Percentiles rank a stretch among this genome's conserved stretches.
Conservation (phyloP, 2,329 filamentous ascomycete genomes). For the Trichoderma simmonsii region DNA sequence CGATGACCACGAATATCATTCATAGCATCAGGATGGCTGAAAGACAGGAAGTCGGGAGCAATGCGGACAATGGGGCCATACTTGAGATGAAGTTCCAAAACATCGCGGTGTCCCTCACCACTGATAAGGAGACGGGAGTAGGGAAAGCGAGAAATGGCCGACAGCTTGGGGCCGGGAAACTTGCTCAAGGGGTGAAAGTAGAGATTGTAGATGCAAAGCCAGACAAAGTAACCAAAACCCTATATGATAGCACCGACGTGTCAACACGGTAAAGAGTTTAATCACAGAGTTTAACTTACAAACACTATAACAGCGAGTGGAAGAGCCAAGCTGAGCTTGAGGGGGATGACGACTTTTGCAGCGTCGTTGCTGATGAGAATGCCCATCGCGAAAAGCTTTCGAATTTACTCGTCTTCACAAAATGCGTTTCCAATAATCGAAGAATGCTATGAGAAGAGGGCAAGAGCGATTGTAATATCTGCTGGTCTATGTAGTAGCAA, state of each 20-base stretch:
- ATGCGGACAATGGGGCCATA: slow-evolving; percentile 15
- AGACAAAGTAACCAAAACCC: slow-evolving; percentile 14
- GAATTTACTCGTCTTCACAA: background rate
- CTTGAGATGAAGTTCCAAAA: slow-evolving; percentile 4
- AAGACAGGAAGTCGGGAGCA: slow-evolving; percentile 7
- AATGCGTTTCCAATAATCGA: background rate
- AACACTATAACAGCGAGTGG: background rate
- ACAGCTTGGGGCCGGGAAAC: slow-evolving; percentile 11
- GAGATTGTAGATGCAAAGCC: slow-evolving; percentile 8
- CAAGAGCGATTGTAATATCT: background rate
- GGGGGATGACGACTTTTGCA: background rate
- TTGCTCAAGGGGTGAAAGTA: slow-evolving; percentile 16
- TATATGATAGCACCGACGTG: background rate
- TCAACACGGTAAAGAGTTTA: too few species aligned
- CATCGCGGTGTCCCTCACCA: background rate
- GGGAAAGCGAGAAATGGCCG: background rate
- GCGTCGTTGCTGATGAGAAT: background rate
- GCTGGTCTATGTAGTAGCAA: background rate
- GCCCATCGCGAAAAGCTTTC: background rate
- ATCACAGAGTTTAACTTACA: background rate
- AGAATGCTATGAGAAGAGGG: background rate
- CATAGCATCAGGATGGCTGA: slow-evolving; percentile 15
- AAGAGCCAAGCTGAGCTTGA: background rate
- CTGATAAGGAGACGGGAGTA: background rate
- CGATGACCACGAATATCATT: slow-evolving; percentile 23